phyloP scores from a whole-genome alignment of 768 basidiomycete genomes.

The Lactarius hatsudake region DNA sequence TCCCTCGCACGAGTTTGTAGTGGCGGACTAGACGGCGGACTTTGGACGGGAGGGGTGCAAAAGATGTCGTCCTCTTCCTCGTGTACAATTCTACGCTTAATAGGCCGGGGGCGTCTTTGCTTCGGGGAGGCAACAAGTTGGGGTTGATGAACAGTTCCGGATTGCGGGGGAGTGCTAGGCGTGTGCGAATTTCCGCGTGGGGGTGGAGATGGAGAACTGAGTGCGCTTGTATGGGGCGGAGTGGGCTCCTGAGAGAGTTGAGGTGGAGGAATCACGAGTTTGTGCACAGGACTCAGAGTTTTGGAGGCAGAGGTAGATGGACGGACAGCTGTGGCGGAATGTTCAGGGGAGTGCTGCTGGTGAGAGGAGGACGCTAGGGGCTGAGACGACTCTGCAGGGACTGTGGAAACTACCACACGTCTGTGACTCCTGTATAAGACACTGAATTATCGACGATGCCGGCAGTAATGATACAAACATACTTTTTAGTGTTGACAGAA shows the following conservation, averaged over 20 bases:
- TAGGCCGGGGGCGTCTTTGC: background rate
- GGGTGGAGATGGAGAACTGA: slow-evolving; percentile 12
- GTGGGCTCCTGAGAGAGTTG: slow-evolving; percentile 22
- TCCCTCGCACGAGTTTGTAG: slow-evolving; percentile 9
- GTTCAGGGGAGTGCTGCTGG: background rate
- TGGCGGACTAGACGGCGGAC: background rate
- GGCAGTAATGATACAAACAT: background rate
- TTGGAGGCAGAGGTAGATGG: background rate
- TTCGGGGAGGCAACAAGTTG: background rate
- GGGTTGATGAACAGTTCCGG: background rate
- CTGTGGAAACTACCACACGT: background rate
- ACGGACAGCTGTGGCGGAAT: background rate
- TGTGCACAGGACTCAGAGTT: background rate
- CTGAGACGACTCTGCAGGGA: background rate
- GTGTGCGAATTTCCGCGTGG: background rate
- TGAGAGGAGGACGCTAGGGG: background rate
- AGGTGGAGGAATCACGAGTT: background rate
- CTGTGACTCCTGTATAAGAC: background rate
- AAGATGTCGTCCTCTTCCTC: slow-evolving; percentile 19
- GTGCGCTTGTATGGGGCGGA: slow-evolving; percentile 20
- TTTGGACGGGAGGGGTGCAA: slow-evolving; percentile 12
- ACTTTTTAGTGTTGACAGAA: background rate
- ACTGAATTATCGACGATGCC: background rate
- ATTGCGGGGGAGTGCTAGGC: background rate
- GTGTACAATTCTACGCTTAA: background rate